Conservation (phyloP, 768 basidiomycete genomes). For the Agaricus sinodeliciosus region DNA sequence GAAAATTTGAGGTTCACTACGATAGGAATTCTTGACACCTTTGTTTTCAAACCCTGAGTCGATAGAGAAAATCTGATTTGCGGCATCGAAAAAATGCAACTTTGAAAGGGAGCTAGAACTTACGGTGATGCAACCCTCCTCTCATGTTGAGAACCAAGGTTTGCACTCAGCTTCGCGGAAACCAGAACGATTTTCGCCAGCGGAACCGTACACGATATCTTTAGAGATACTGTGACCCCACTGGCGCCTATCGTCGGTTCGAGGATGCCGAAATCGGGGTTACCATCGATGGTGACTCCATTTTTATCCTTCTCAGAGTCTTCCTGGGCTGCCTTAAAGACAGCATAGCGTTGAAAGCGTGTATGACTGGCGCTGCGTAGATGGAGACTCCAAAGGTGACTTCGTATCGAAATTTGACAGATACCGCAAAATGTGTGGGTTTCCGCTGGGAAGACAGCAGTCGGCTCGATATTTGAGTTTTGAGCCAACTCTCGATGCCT, state of each 20-base stretch:
- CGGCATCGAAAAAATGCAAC: neutral
- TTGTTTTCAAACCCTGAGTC: constrained; percentile 12
- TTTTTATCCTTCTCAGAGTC: constrained; percentile 52
- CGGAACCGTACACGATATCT: constrained; percentile 24
- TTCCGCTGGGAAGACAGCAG: constrained; percentile 14
- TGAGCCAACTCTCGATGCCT: constrained; percentile 2
- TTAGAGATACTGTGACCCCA: constrained; percentile 16
- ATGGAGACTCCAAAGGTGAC: constrained; percentile 29
- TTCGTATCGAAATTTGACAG: constrained; percentile 20
- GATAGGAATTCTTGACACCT: constrained; percentile 20
- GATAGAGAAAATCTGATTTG: constrained; percentile 20
- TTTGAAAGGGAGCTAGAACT: neutral
- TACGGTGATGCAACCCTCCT: constrained; percentile 10
- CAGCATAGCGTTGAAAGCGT: constrained; percentile 29
- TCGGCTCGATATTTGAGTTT: constrained; percentile 9
- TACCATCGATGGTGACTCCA: constrained; percentile 36
- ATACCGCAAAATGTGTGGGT: constrained; percentile 20
- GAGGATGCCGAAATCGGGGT: constrained; percentile 46
- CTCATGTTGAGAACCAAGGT: neutral
- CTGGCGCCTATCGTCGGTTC: constrained; percentile 25
- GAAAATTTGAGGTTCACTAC: constrained; percentile 26
- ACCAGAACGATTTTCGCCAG: constrained; percentile 22
- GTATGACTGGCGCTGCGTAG: constrained; percentile 22
- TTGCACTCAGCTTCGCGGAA: neutral
- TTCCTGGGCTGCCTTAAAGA: constrained; percentile 37